Base-by-base conservation (phyloP, 495 filamentous ascomycete species). In the Aspergillus haitiensis region DNA sequence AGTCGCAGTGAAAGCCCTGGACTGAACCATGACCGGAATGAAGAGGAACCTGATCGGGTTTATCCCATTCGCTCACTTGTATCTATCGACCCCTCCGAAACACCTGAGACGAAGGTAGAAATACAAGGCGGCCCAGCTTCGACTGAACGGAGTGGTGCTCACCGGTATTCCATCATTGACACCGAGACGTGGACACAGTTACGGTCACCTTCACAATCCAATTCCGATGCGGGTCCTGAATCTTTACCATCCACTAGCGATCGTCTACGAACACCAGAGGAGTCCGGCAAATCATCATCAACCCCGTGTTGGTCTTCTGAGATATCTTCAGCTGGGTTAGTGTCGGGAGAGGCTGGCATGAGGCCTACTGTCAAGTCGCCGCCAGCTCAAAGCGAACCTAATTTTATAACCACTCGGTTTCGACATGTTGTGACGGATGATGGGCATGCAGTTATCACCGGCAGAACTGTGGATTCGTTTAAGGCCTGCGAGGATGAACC, bases 401-500 rank as follows among this genome's bases (percentile, higher is more conserved):
- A 65, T 3, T 74, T 84, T 33, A 63, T 91, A 8, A 92, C 92
- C 2, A 71, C 83, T 12, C 85, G 92, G 4, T 96, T 95, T 72
- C 87, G 86, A 67, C 91, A 98, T 71, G 78, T 90, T 21, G 69
- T 88, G 46, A 93, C 89, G 0, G 84, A 91, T 7, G 88, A 83
- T 48, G 92, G 92, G 0, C 93, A 98, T 75, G 88, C 87, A 6
- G 84, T 98, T 16, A 87, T 96, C 50, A 93, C 91, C 6, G 92
- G 92, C 10, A 79, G 89, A 54, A 82, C 88, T 55, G 85, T 87
- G 3, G 80, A 85, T 13, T 82, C 73, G 2, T 75, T 93, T 42
- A 89, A 93, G 64, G 57, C 81, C n/a, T 96, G 91, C 70, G 93
- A 98, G 71, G 93, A 98, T 70, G 93, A 97, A 64, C 92, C 93